These are phyloP conservation scores for Chiua virens DNA, from an alignment of 768 basidiomycete genomes.

Conservation along the genomic window DNA sequence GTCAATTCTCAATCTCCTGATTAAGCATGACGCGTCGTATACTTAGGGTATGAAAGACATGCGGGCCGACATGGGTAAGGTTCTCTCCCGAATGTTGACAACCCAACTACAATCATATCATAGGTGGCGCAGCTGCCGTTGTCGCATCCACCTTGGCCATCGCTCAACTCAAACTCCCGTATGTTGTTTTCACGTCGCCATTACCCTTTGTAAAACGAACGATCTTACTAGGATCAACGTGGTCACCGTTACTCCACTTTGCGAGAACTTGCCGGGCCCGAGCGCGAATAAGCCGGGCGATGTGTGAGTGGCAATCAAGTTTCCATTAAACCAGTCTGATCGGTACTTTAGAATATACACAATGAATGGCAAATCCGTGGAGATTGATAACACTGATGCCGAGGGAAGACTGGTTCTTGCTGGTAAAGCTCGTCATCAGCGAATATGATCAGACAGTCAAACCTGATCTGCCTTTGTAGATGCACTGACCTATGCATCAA, in stretches of 20 bases:
- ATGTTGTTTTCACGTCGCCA: conserved; percentile 25
- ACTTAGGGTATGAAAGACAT: conserved; percentile 76
- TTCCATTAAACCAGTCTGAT: neutral
- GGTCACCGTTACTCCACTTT: conserved; percentile 68
- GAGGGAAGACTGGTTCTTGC: conserved; percentile 78
- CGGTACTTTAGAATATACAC: conserved; percentile 58
- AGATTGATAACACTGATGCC: conserved; percentile 87
- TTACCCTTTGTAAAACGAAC: neutral
- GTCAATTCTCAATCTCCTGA: neutral
- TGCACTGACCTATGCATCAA: conserved; percentile 80
- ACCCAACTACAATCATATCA: neutral
- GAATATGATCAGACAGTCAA: neutral
- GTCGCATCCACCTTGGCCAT: conserved; percentile 72
- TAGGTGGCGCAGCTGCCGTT: conserved; percentile 80
- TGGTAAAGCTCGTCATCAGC: conserved; percentile 38
- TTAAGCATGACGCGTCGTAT: neutral
- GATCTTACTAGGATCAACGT: conserved; percentile 61
- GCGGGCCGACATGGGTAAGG: conserved; percentile 83
- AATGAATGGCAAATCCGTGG: conserved; percentile 86
- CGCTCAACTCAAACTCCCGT: conserved; percentile 82
- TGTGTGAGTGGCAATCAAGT: conserved; percentile 55
- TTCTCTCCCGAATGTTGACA: neutral
- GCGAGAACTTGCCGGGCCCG: conserved; percentile 84
- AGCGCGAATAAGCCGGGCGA: conserved; percentile 76
- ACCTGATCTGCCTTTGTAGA: conserved; percentile 41